Conservation (phyloP, 2,329 filamentous ascomycete genomes). For the Sporothrix protearum region DNA sequence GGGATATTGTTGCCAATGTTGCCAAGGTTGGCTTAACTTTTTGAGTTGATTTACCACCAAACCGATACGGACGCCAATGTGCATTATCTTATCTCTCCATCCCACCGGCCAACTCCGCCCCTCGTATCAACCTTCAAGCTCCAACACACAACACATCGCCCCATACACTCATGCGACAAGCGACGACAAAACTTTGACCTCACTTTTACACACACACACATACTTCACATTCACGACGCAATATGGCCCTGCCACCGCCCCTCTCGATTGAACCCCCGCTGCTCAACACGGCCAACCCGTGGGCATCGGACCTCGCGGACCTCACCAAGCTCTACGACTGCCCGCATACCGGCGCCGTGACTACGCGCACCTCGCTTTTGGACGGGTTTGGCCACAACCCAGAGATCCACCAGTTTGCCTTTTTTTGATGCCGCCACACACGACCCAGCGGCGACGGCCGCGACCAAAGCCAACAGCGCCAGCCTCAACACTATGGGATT, state of each 20-base stretch:
- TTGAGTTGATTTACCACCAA: too few species aligned
- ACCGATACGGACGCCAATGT: not conserved
- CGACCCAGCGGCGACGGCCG: conserved; percentile 25
- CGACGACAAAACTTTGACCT: not conserved
- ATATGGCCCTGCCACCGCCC: conserved; percentile 40
- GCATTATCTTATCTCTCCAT: conserved; percentile 32
- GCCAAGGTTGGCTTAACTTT: not conserved
- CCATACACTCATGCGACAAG: not conserved
- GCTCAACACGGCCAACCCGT: conserved; percentile 71
- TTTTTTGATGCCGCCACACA: conserved; percentile 54
- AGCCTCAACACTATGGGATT: conserved; percentile 72
- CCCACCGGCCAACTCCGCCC: conserved; percentile 26
- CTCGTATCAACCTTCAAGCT: not conserved
- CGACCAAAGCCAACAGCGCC: conserved; percentile 35
- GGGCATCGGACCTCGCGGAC: conserved; percentile 65
- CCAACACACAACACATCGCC: not conserved
- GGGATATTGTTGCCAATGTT: not conserved
- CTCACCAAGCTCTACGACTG: conserved; percentile 59
- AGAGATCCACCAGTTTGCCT: conserved; percentile 59
- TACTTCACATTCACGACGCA: not conserved
- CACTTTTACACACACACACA: not conserved
- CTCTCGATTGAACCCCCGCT: conserved; percentile 61
- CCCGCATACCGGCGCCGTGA: conserved; percentile 66
- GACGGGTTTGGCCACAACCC: conserved; percentile 62
- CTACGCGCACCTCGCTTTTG: conserved; percentile 66